Evolutionary conservation across 2,329 filamentous ascomycete species (phyloP), one percentile per base, ranked within the genome.

Genomic region (Monosporascus sp.): DNA sequence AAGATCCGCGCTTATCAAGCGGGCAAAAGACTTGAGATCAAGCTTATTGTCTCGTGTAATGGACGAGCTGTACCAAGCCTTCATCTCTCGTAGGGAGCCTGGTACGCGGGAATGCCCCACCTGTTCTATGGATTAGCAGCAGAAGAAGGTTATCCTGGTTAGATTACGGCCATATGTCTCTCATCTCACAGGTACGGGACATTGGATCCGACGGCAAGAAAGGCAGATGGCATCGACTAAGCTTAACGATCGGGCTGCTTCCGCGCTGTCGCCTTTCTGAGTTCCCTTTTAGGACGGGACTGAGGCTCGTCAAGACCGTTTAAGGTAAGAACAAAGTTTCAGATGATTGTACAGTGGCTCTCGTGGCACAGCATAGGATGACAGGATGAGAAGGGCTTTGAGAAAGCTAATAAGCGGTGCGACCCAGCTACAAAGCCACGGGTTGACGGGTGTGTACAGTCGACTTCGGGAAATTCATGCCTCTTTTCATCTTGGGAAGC

Each of bases 381-480:
- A 67, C 65, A 69, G 65, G 66, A 62, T 53, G 51, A 43, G 56
- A 54, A 56, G 51, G 54, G 27, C 44, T 49, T 51, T 52, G 56
- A 52, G 56, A 46, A 52, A 60, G 44, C n/a, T 34, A 51, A 53
- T 53, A 55, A 58, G 61, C 55, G 52, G 62, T 65, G 56, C 55
- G 50, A 65, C 64, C 52, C 64, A 63, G 59, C 52, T 55, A 63
- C 63, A 57, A 58, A 56, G 61, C 43, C 24, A 19, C 43, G 43
- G 60, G 59, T 61, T 51, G 55, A 50, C 68, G 68, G 68, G 59
- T 69, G 64, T 68, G 58, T 65, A 66, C 69, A 66, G 60, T 66
- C 60, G 67, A 68, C 64, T 67, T 66, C 66, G 69, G 69, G 66
- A 65, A 64, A 66, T 62, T 64, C 61, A 56, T 61, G 61, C 60